Evolutionary conservation across 139 green algal genomes (phyloP).

Genomic region (Desmodesmus armatus): DNA sequence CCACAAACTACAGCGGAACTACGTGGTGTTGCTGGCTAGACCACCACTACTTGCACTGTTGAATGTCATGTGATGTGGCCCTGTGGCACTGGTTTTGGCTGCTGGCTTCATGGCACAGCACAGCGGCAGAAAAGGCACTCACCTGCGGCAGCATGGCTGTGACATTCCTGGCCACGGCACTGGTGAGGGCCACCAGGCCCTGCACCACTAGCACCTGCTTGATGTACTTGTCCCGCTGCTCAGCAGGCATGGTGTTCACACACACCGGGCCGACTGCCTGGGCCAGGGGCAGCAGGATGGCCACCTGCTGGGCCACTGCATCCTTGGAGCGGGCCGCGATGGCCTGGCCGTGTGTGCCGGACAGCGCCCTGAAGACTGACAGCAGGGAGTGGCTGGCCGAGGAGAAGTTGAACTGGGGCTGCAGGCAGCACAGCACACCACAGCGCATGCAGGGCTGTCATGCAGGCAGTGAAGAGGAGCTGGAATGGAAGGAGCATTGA

Average conservation of each 20-base stretch:
- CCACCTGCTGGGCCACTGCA: conserved; percentile 55
- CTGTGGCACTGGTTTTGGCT: too few species aligned
- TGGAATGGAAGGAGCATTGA: too few species aligned
- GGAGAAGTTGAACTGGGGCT: conserved; percentile 80
- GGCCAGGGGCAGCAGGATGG: conserved; percentile 42
- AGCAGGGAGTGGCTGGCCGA: conserved; percentile 83
- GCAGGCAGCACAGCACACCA: conserved; percentile 27
- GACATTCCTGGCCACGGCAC: conserved; percentile 72
- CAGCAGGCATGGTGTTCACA: conserved; percentile 41
- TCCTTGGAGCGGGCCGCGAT: conserved; percentile 51
- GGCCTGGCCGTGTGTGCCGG: conserved; percentile 51
- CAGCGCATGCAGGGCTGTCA: too few species aligned
- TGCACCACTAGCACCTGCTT: conserved; percentile 45
- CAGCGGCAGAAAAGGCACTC: background rate
- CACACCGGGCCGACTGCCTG: conserved; percentile 42
- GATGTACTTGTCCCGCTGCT: conserved; percentile 59
- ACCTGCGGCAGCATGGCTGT: conserved; percentile 67
- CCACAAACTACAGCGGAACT: too few species aligned
- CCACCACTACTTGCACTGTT: too few species aligned
- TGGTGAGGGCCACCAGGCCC: conserved; percentile 72
- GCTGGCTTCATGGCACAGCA: too few species aligned
- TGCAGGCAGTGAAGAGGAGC: too few species aligned
- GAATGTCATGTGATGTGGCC: too few species aligned
- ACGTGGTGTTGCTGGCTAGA: too few species aligned
- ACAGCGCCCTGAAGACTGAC: conserved; percentile 78